Percentiles rank a stretch among this genome's conserved stretches.
phyloP scores from a whole-genome alignment of 2,329 filamentous ascomycete species.

The Trichoderma semiorbis region DNA sequence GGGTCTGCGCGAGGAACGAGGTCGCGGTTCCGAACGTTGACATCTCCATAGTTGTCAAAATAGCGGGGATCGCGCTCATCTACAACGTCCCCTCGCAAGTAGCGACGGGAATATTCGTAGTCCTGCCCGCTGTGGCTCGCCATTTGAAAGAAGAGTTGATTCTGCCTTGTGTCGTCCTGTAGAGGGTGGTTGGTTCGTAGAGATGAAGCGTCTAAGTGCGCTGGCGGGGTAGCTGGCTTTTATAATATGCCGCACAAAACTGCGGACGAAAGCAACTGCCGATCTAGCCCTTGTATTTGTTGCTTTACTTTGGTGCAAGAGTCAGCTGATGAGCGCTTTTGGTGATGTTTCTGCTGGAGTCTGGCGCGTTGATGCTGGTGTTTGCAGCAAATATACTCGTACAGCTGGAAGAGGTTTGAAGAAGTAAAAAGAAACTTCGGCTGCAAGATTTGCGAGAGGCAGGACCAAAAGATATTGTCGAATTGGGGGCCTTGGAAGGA shows the following conservation, averaged over 20 bases:
- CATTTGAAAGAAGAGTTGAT: conserved; percentile 26
- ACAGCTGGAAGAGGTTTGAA: neutral
- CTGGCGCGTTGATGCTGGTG: neutral
- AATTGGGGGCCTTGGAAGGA: conserved; percentile 16
- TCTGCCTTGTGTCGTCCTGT: neutral
- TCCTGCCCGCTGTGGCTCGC: conserved; percentile 55
- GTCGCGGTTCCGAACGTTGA: conserved; percentile 44
- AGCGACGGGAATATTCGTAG: conserved; percentile 44
- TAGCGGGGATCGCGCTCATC: conserved; percentile 52
- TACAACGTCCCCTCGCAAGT: conserved; percentile 53
- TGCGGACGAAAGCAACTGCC: neutral
- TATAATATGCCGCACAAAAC: conserved; percentile 13
- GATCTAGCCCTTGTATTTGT: neutral
- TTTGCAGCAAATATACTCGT: neutral
- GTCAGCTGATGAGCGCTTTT: neutral
- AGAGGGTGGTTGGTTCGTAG: neutral
- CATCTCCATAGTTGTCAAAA: conserved; percentile 43
- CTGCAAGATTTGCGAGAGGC: neutral
- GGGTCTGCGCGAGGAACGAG: conserved; percentile 48
- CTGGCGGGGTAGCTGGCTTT: conserved; percentile 9
- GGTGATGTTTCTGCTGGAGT: neutral
- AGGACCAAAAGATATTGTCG: conserved; percentile 15
- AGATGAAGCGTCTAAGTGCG: conserved; percentile 7
- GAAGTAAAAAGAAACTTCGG: neutral
- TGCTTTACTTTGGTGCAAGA: neutral